These are phyloP conservation scores for Fusarium coicis DNA, from an alignment of 2,329 filamentous ascomycete genomes.

Conservation along the genomic window DNA sequence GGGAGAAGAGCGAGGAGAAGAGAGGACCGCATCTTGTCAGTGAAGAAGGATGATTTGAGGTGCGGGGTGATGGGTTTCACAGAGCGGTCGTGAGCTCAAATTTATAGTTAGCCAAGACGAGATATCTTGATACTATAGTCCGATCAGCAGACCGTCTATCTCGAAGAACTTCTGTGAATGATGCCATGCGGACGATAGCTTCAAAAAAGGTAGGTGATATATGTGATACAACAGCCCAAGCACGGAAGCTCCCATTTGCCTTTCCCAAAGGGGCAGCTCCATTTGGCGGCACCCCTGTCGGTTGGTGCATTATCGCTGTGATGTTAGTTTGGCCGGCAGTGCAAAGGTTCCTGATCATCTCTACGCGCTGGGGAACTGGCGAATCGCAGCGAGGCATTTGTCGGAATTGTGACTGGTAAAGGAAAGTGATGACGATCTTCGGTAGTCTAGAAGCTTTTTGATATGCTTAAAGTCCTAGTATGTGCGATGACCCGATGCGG, in stretches of 20 bases:
- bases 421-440: constrained; percentile 20
- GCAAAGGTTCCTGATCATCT: constrained; percentile 25
- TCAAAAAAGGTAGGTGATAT: constrained; percentile 36
- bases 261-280: constrained; percentile 31
- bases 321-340: constrained; percentile 19
- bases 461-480: constrained; percentile 26
- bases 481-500: constrained; percentile 6
- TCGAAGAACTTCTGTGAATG: constrained; percentile 26
- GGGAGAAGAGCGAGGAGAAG: constrained; percentile 21
- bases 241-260: constrained; percentile 33
- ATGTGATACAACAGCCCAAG: constrained; percentile 26
- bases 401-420: constrained; percentile 7
- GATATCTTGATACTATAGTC: background rate
- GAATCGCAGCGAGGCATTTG: background rate
- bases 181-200: constrained; percentile 19
- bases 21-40: constrained; percentile 19
- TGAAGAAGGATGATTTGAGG: constrained; percentile 1
- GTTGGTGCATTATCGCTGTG: constrained; percentile 16
- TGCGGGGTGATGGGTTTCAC: background rate
- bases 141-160: background rate
- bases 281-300: background rate
- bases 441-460: constrained; percentile 12
- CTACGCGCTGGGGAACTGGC: background rate
- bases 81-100: background rate
- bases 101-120: constrained; percentile 10